Evolutionary conservation across 768 basidiomycete genomes (phyloP).

Genomic region (Boletellus ananas): DNA sequence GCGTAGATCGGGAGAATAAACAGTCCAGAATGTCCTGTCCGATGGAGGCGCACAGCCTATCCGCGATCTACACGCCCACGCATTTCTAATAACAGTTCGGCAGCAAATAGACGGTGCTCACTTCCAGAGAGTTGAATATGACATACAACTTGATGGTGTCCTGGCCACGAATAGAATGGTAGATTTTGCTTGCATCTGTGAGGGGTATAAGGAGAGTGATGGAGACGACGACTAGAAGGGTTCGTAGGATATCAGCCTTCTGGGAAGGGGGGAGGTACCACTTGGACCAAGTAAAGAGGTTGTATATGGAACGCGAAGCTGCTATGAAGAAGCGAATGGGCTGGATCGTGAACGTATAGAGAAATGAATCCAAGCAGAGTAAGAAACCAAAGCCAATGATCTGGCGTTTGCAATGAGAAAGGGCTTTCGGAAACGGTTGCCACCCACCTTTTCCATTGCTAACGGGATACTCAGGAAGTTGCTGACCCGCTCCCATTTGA

Average conservation of each 20-base stretch:
- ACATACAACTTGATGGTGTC: slow-evolving; percentile 99
- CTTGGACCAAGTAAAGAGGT: slow-evolving; percentile 46
- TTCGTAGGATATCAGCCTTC: slow-evolving; percentile 89
- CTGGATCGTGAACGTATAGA: slow-evolving; percentile 96
- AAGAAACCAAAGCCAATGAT: slow-evolving; percentile 90
- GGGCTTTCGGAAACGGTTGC: neutral
- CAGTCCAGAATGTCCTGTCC: slow-evolving; percentile 98
- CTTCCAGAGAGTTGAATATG: slow-evolving; percentile 97
- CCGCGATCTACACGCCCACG: slow-evolving; percentile 69
- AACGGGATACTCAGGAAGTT: slow-evolving; percentile 92
- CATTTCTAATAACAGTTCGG: neutral
- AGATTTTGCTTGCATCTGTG: slow-evolving; percentile 96
- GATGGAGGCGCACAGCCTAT: slow-evolving; percentile 90
- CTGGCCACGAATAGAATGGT: slow-evolving; percentile 95
- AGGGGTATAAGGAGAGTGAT: slow-evolving; percentile 72
- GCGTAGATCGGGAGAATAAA: slow-evolving; percentile 88
- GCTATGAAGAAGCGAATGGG: slow-evolving; percentile 84
- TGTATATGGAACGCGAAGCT: slow-evolving; percentile 48
- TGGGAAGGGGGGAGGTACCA: slow-evolving; percentile 76
- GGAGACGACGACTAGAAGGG: slow-evolving; percentile 69
- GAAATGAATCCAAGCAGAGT: slow-evolving; percentile 93
- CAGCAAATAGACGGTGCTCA: slow-evolving; percentile 36
- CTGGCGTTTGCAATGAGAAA: slow-evolving; percentile 37
- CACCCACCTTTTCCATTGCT: slow-evolving; percentile 87
- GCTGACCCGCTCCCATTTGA: slow-evolving; percentile 94